Conservation (phyloP, 108 stramenopile genomes). For the Aurantiochytrium sp. region DNA sequence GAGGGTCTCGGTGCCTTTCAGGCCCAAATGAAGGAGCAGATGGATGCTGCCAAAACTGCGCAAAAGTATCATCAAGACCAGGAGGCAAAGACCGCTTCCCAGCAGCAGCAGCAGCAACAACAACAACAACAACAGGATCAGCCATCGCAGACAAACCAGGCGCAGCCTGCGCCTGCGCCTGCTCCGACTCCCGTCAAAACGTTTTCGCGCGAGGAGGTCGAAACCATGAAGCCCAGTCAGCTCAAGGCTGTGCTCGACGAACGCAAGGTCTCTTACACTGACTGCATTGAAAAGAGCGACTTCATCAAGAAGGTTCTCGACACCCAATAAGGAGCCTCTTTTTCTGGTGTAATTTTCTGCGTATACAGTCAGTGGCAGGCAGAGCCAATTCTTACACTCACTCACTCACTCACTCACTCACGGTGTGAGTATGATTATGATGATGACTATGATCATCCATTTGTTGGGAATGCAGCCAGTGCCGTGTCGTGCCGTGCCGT, state of each 20-base stretch:
- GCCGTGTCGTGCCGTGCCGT: too few relatives aligned
- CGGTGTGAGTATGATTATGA: too few relatives aligned
- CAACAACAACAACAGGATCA: neutral
- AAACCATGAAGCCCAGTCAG: neutral
- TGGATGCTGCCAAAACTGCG: neutral
- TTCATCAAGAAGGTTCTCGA: neutral
- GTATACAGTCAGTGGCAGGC: too few relatives aligned
- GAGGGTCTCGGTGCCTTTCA: neutral
- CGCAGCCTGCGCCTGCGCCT: neutral
- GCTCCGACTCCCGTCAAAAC: neutral
- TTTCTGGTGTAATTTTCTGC: too few relatives aligned
- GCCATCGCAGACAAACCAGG: neutral
- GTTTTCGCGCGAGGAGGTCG: neutral
- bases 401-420: too few relatives aligned
- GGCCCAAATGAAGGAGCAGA: constrained; percentile 3
- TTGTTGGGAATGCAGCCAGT: too few relatives aligned
- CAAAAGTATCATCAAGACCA: neutral
- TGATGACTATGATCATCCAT: too few relatives aligned
- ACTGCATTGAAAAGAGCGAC: neutral
- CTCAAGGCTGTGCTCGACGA: neutral
- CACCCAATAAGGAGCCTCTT: neutral
- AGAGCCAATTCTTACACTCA: too few relatives aligned
- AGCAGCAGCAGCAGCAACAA: neutral
- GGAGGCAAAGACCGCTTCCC: neutral
- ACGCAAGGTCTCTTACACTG: neutral